A percentile compares a stretch with the other conserved stretches of the same genome.
Conservation (phyloP, 179 eudicot species). For the Silene noctiflora region DNA sequence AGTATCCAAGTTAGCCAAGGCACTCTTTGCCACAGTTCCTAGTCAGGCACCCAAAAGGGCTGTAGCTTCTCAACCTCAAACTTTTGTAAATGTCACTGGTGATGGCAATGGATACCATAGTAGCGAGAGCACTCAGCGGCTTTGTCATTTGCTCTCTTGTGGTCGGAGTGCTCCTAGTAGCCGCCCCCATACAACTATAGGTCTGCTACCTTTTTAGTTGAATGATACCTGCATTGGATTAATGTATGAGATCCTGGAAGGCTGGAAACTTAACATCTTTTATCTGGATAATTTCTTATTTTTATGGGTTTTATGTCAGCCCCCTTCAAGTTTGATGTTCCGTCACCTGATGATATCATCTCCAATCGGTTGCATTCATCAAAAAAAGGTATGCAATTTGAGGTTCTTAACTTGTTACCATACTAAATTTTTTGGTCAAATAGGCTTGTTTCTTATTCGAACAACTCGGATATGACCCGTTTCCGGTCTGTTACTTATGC, state of each 20-base stretch:
- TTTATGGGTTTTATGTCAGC: constrained; percentile 42
- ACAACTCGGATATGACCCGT: constrained; percentile 5
- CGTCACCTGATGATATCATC: constrained; percentile 85
- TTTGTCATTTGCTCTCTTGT: constrained; percentile 40
- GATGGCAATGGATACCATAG: constrained; percentile 42
- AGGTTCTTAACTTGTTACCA: constrained; percentile 12
- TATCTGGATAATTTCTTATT: constrained; percentile 18
- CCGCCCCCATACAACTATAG: constrained; percentile 41
- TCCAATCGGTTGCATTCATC: constrained; percentile 48
- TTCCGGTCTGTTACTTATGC: background rate
- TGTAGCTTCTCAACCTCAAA: constrained; percentile 46
- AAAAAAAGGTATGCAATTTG: constrained; percentile 51
- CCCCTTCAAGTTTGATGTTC: constrained; percentile 85
- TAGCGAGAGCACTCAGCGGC: constrained; percentile 37
- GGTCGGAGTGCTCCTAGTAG: constrained; percentile 41
- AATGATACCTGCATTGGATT: constrained; percentile 21
- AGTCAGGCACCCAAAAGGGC: constrained; percentile 38
- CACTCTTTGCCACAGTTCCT: constrained; percentile 76
- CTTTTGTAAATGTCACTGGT: constrained; percentile 36
- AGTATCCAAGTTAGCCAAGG: constrained; percentile 90
- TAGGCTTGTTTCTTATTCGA: constrained; percentile 5
- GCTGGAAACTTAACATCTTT: constrained; percentile 1
- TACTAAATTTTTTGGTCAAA: constrained; percentile 1
- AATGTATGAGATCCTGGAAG: background rate
- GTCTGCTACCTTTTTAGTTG: constrained; percentile 44